Evolutionary conservation across 202 grass and related monocot genomes (phyloP).

Genomic region (Schoenoplectus tabernaemontani): DNA sequence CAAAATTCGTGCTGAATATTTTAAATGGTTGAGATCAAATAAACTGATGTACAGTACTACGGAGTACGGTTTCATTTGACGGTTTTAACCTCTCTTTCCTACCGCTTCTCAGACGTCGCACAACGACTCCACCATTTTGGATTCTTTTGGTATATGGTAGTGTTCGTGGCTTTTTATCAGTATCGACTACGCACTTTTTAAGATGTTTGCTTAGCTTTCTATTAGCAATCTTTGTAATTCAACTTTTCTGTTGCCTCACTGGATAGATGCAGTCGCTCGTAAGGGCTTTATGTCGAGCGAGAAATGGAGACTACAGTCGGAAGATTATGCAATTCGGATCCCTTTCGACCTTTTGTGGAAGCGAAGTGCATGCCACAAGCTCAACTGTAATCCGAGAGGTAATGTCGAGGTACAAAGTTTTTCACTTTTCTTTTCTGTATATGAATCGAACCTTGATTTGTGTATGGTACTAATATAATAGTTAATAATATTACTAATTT

Average conservation of each 20-base stretch:
- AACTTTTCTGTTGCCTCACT: background rate
- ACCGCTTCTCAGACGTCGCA: background rate
- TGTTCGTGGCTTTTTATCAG: background rate
- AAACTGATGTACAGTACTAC: too few relatives aligned
- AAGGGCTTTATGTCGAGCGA: slow-evolving; percentile 20
- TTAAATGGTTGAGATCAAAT: too few relatives aligned
- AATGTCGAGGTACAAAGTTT: background rate
- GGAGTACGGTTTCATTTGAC: background rate
- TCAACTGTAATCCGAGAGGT: slow-evolving; percentile 8
- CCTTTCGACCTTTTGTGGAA: background rate
- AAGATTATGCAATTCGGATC: slow-evolving; percentile 12
- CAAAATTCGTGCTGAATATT: too few relatives aligned
- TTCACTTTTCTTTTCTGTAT: background rate
- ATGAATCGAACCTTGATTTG: background rate
- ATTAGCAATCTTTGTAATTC: background rate
- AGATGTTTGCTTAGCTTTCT: background rate
- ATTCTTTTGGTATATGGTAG: background rate
- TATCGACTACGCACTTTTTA: background rate
- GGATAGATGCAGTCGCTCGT: slow-evolving; percentile 23
- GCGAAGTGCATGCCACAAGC: background rate
- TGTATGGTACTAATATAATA: background rate
- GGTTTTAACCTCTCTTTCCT: background rate
- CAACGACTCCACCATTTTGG: background rate
- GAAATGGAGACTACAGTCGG: slow-evolving; percentile 2
- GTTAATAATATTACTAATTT: too few relatives aligned